These are phyloP conservation scores for Candida silvicultrix DNA, from an alignment of 805 yeast species.

Conservation along the genomic window DNA sequence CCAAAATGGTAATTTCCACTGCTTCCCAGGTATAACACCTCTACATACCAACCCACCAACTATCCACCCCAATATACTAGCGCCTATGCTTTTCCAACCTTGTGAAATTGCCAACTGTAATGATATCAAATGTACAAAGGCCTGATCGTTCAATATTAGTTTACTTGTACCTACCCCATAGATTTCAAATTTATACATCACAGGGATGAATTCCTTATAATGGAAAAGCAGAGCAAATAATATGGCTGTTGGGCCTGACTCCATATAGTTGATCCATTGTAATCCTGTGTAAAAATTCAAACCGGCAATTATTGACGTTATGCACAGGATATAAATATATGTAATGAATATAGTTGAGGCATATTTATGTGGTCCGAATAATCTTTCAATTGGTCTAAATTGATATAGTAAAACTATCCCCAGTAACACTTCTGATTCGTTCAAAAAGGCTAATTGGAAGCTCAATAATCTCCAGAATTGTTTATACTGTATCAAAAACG, in stretches of 20 bases:
- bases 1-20: constrained; percentile 31
- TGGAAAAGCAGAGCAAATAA: constrained; percentile 29
- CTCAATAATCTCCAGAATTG: constrained; percentile 23
- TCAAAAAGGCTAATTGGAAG: constrained; percentile 17
- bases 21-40: constrained; percentile 31
- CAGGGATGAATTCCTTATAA: constrained; percentile 32
- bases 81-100: constrained; percentile 21
- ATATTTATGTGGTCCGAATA: constrained; percentile 30
- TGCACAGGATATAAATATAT: constrained; percentile 11
- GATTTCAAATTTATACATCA: constrained; percentile 30
- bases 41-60: constrained; percentile 28
- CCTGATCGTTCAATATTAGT: constrained; percentile 25
- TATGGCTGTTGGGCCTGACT: constrained; percentile 28
- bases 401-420: constrained; percentile 30
- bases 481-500: constrained; percentile 27
- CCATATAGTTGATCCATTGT: constrained; percentile 9
- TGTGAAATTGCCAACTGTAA: constrained; percentile 28
- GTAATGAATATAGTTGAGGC: constrained; percentile 16
- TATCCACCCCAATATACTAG: constrained; percentile 29
- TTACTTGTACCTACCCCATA: constrained; percentile 11
- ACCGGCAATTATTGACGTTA: constrained; percentile 5
- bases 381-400: constrained; percentile 30
- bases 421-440: constrained; percentile 30
- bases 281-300: constrained; percentile 16
- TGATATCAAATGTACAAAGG: constrained; percentile 25